Conservation (phyloP, 2,329 filamentous ascomycete species). For the Colletotrichum spinosum region DNA sequence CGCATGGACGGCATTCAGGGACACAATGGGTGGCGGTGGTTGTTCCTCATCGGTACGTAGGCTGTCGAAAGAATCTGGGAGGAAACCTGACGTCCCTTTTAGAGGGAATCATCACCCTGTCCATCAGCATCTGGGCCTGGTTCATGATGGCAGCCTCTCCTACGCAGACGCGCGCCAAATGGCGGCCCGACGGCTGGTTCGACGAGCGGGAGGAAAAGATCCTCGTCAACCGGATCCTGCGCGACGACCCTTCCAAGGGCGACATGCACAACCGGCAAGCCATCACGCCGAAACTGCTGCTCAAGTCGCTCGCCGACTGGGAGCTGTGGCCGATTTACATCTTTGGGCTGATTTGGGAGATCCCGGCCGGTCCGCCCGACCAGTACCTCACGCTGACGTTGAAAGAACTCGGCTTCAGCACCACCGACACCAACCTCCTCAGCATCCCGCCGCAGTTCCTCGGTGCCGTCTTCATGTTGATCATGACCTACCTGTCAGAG, state of each 20-base stretch:
- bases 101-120: constrained; percentile 39
- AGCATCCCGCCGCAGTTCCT: constrained; percentile 37
- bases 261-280: constrained; percentile 67
- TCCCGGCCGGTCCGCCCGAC: constrained; percentile 41
- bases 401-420: constrained; percentile 44
- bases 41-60: constrained; percentile 15
- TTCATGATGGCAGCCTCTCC: constrained; percentile 47
- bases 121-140: constrained; percentile 44
- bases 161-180: constrained; percentile 57
- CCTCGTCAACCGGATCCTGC: constrained; percentile 64
- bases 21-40: constrained; percentile 42
- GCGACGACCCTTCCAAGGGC: constrained; percentile 67
- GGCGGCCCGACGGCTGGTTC: constrained; percentile 66
- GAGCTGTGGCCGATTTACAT: constrained; percentile 68
- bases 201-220: constrained; percentile 67
- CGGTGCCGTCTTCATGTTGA: constrained; percentile 35
- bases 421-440: constrained; percentile 60
- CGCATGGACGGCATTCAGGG: constrained; percentile 43
- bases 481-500: constrained; percentile 48
- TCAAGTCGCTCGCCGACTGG: constrained; percentile 61
- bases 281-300: constrained; percentile 58
- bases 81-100: too few species aligned
- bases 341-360: constrained; percentile 57
- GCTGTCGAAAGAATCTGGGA: too few species aligned
- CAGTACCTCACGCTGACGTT: constrained; percentile 44